These are phyloP conservation scores for Panaeolus papilionaceus DNA, from an alignment of 768 basidiomycete genomes.

Conservation along the genomic window DNA sequence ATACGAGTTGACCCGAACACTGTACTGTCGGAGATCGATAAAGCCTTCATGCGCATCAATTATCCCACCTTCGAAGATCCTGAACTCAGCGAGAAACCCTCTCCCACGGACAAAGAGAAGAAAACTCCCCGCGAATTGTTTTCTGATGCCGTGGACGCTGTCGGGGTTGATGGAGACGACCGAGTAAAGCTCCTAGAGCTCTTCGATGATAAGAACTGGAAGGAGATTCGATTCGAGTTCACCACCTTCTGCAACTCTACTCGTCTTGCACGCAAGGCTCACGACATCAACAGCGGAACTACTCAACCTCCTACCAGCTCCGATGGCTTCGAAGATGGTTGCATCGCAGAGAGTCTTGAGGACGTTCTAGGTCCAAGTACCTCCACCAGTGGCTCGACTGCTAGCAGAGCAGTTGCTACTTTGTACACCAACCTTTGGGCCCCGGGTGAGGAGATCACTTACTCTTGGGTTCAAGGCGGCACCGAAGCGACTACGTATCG, in stretches of 20 bases:
- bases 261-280: constrained; percentile 18
- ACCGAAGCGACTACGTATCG: constrained; percentile 16
- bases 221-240: constrained; percentile 19
- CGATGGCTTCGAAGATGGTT: not conserved
- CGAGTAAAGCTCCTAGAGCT: constrained; percentile 11
- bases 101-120: not conserved
- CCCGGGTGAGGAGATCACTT: constrained; percentile 21
- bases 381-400: not conserved
- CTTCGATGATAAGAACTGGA: constrained; percentile 17
- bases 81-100: not conserved
- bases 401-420: constrained; percentile 4
- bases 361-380: not conserved
- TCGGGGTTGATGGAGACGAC: constrained; percentile 15
- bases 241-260: constrained; percentile 17
- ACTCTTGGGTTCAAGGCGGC: constrained; percentile 18
- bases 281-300: not conserved
- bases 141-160: constrained; percentile 15
- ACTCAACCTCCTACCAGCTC: not conserved
- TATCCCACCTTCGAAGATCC: constrained; percentile 21
- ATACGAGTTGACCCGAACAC: constrained; percentile 22
- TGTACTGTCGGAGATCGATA: constrained; percentile 25
- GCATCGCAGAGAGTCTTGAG: constrained; percentile 1
- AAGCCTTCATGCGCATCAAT: constrained; percentile 26
- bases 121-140: constrained; percentile 11
- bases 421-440: constrained; percentile 16